Evolutionary conservation across 1,284 basidiomycete species (phyloP), one percentile per base, ranked within the genome.

Genomic region (Cerioporus squamosus): DNA sequence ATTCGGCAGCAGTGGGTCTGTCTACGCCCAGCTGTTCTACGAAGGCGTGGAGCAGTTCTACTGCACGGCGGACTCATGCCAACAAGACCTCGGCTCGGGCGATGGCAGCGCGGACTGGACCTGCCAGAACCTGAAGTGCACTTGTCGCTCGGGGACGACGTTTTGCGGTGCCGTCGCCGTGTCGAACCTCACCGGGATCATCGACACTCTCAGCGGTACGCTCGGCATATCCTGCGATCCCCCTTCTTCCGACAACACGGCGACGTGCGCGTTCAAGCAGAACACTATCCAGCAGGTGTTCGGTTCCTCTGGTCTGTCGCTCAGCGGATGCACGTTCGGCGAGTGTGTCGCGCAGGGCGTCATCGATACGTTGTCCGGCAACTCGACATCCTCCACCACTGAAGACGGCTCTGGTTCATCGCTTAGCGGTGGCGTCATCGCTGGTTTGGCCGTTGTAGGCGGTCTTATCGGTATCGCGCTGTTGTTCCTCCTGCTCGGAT

Each of bases 31-130:
- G 67, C 76, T 96, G 2, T 90, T 92, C 75, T 95, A 95, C 73
- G 79, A 82, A n/a, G 90, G 90, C 5, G 84, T 88, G 20, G 93
- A 94, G 70, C 90, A 92, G 68, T 96, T 96, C 75, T 91, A 83
- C 70, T 97, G 95, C 70, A 63, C 76, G 15, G 92, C 91, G 0
- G 77, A 83, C 60, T 77, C 79, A 5, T 97, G 95, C 73, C 75
- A 72, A 0, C 93, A 95, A 72, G 76, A 79, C 6, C 69, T 71
- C 23, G 72, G 69, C 24, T 67, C 74, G 23, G 74, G 74, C 5
- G 78, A 75, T 53, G 76, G 72, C 2, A 72, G 75, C 17, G 73
- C 74, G 8, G 76, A 79, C 44, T 95, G 88, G 88, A 76, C 74
- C 12, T 97, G 94, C 65, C 77, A 83, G 52, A 81, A 85, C 60